Evolutionary conservation across 2,329 filamentous ascomycete genomes (phyloP).

Genomic region (Claviceps spartinae): DNA sequence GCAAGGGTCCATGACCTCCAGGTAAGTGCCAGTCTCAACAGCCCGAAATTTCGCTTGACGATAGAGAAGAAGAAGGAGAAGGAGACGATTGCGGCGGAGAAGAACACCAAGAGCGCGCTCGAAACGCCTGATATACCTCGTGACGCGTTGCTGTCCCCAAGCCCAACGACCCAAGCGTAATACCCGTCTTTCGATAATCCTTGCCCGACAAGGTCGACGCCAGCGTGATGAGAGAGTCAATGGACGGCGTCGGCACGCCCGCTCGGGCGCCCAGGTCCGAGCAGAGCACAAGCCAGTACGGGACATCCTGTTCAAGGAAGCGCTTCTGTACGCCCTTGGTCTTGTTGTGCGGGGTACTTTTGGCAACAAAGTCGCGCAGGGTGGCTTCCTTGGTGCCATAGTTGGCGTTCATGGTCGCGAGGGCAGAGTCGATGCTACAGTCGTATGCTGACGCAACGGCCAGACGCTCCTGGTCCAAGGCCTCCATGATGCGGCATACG

Average conservation of each 20-base stretch:
- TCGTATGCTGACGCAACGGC: no score
- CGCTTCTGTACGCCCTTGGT: conserved; percentile 4
- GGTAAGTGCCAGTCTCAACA: no score
- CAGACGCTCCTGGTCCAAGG: no score
- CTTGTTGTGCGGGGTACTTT: conserved; percentile 5
- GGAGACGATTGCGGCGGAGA: neutral
- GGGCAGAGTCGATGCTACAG: no score
- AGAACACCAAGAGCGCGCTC: neutral
- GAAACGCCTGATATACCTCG: neutral
- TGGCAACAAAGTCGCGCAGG: conserved; percentile 4
- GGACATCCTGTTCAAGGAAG: no score
- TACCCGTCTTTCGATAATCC: conserved; percentile 1
- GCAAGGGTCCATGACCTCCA: no score
- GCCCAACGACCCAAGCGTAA: conserved; percentile 3
- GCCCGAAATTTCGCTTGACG: no score
- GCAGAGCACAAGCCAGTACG: no score
- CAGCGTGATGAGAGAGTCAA: conserved; percentile 6
- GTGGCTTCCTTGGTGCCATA: conserved; percentile 3
- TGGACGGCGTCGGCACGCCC: conserved; percentile 2
- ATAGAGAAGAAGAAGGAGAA: neutral
- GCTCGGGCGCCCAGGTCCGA: no score
- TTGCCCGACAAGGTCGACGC: conserved; percentile 5
- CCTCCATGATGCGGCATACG: conserved; percentile 7
- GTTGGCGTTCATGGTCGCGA: no score
- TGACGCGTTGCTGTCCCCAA: neutral